These are phyloP conservation scores for Fusarium cyanostomum DNA, from an alignment of 2,329 filamentous ascomycete species.

Conservation along the genomic window DNA sequence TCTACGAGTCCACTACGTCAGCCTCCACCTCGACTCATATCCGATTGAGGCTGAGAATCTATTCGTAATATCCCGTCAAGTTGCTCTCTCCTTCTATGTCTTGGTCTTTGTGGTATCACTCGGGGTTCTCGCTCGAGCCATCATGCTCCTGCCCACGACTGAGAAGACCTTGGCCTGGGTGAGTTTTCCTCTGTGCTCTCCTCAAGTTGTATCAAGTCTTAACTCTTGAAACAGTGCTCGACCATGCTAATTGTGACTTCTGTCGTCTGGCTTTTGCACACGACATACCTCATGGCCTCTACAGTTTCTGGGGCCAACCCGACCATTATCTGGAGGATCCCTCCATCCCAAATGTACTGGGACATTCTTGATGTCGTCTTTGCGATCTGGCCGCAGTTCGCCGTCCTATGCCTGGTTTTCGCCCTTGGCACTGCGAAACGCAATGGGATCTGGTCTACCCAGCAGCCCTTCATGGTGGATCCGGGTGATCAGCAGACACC, in stretches of 20 bases:
- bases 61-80: neutral
- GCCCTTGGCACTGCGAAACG: constrained; percentile 39
- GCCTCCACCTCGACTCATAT: too few species aligned
- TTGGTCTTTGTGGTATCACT: constrained; percentile 33
- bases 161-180: constrained; percentile 31
- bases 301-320: constrained; percentile 17
- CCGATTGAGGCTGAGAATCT: neutral
- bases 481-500: constrained; percentile 18
- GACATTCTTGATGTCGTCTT: constrained; percentile 40
- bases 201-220: neutral
- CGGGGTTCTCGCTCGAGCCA: constrained; percentile 9
- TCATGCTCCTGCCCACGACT: constrained; percentile 18
- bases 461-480: constrained; percentile 25
- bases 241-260: constrained; percentile 38
- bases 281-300: constrained; percentile 36
- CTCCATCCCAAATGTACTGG: constrained; percentile 5
- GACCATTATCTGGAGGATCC: neutral
- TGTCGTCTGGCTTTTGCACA: constrained; percentile 40
- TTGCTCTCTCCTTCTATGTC: constrained; percentile 23
- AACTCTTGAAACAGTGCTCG: constrained; percentile 24
- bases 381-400: constrained; percentile 38
- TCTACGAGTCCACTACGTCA: constrained; percentile 24
- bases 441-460: constrained; percentile 43
- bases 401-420: constrained; percentile 41
- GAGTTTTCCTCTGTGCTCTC: neutral